A percentile compares a stretch with the other conserved stretches of the same genome.
Conservation (phyloP, 495 filamentous ascomycete species). For the Penicillium maclennaniae region DNA sequence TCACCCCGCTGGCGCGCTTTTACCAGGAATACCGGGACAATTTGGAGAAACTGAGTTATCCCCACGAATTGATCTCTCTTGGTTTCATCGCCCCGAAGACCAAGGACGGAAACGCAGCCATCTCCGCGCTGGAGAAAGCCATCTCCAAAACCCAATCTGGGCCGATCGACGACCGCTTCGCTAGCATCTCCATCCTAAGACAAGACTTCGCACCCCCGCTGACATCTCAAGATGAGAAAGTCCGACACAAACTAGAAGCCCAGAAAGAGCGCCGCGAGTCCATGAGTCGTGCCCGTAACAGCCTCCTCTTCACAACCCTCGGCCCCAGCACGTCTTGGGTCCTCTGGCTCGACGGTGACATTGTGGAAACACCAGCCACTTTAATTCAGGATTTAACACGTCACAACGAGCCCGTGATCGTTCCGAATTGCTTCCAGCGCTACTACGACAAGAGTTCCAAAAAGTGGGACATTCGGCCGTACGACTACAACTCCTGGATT, state of each 20-base stretch:
- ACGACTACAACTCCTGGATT: slow-evolving; percentile 97
- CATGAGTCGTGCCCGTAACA: slow-evolving; percentile 92
- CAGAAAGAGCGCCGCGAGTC: slow-evolving; percentile 82
- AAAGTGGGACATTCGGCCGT: slow-evolving; percentile 69
- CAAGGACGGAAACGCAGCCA: slow-evolving; percentile 80
- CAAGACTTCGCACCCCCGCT: slow-evolving; percentile 91
- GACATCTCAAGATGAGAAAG: slow-evolving; percentile 74
- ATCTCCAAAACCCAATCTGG: slow-evolving; percentile 80
- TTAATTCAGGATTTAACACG: slow-evolving; percentile 89
- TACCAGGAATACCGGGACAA: slow-evolving; percentile 96
- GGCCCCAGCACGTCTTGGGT: slow-evolving; percentile 95
- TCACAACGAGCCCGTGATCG: slow-evolving; percentile 83
- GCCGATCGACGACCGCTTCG: slow-evolving; percentile 75
- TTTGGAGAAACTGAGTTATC: slow-evolving; percentile 76
- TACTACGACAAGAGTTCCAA: slow-evolving; percentile 71
- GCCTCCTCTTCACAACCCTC: slow-evolving; percentile 92
- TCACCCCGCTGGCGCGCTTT: slow-evolving; percentile 89
- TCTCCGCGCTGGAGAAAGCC: slow-evolving; percentile 73
- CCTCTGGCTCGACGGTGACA: slow-evolving; percentile 90
- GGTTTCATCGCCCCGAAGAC: slow-evolving; percentile 97
- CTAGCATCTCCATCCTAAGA: slow-evolving; percentile 85
- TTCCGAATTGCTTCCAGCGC: slow-evolving; percentile 93
- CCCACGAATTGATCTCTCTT: slow-evolving; percentile 87
- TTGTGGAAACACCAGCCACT: slow-evolving; percentile 79
- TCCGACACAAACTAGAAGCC: slow-evolving; percentile 83